Conservation (phyloP, 2,329 filamentous ascomycete genomes). For the Zalaria obscura region DNA sequence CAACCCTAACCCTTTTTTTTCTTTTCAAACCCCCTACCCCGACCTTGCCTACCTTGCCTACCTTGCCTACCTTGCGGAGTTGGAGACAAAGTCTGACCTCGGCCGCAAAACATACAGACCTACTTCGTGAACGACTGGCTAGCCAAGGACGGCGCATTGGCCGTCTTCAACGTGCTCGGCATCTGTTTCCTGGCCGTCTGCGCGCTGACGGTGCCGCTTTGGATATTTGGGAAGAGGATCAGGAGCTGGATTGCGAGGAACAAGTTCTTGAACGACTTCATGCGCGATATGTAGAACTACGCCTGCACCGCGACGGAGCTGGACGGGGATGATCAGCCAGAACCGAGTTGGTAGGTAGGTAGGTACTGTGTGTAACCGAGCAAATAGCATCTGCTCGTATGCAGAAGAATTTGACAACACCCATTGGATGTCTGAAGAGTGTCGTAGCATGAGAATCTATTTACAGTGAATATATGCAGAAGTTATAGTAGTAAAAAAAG, state of each 20-base stretch:
- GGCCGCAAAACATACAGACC: constrained; percentile 13
- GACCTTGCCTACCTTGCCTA: too few relatives aligned
- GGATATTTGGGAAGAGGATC: constrained; percentile 35
- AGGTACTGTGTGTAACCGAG: too few relatives aligned
- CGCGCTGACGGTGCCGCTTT: constrained; percentile 33
- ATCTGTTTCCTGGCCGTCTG: constrained; percentile 28
- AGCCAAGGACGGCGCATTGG: constrained; percentile 12
- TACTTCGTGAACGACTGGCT: constrained; percentile 23
- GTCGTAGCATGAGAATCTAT: too few relatives aligned
- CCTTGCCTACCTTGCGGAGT: too few relatives aligned
- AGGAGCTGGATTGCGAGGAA: constrained; percentile 30
- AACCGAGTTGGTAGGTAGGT: too few relatives aligned
- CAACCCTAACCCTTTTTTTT: background rate
- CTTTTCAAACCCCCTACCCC: too few relatives aligned
- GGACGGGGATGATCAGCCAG: too few relatives aligned
- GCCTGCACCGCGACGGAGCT: too few relatives aligned
- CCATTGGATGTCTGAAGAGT: too few relatives aligned
- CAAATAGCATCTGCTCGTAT: too few relatives aligned
- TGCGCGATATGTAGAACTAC: constrained; percentile 11
- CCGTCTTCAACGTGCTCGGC: constrained; percentile 17
- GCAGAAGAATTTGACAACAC: too few relatives aligned
- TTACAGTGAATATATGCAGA: too few relatives aligned
- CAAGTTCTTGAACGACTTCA: constrained; percentile 17
- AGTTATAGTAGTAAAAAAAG: background rate
- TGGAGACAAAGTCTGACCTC: background rate